Percentiles rank a stretch among this genome's conserved stretches.
phyloP scores from a whole-genome alignment of 108 stramenopile genomes.

The Ochromonas danica region DNA sequence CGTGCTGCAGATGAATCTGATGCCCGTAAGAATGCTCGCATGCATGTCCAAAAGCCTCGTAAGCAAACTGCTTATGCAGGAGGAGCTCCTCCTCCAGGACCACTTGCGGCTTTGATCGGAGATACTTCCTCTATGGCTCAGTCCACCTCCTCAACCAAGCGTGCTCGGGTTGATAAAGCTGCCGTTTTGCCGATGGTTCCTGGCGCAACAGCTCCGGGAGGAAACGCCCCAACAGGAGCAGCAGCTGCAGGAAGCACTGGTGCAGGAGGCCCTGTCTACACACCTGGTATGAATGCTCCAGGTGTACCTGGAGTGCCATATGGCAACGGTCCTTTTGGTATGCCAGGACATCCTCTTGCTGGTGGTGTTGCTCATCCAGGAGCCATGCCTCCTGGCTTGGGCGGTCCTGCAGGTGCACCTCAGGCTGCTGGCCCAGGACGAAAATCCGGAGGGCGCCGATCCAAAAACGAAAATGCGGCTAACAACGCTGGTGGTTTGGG shows the following conservation, averaged over 20 bases:
- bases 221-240: not conserved
- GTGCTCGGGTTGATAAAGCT: too few species aligned
- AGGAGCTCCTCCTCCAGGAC: not conserved
- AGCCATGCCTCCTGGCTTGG: not conserved
- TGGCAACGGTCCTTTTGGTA: not conserved
- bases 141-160: too few species aligned
- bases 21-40: slow-evolving; percentile 39
- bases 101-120: too few species aligned
- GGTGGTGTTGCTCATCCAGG: not conserved
- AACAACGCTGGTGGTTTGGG: too few species aligned
- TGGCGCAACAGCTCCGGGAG: not conserved
- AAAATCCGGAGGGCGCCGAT: too few species aligned
- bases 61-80: not conserved
- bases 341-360: not conserved
- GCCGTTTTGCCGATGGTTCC: too few species aligned
- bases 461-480: too few species aligned
- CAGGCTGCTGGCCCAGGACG: too few species aligned
- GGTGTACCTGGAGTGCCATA: not conserved
- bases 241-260: not conserved
- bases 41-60: slow-evolving; percentile 34
- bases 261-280: too few species aligned
- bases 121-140: too few species aligned
- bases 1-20: slow-evolving; percentile 26
- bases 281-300: too few species aligned
- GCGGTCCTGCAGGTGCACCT: not conserved